These are phyloP conservation scores for Flaveria trinervia DNA, from an alignment of 129 eudicot genomes.

Conservation along the genomic window DNA sequence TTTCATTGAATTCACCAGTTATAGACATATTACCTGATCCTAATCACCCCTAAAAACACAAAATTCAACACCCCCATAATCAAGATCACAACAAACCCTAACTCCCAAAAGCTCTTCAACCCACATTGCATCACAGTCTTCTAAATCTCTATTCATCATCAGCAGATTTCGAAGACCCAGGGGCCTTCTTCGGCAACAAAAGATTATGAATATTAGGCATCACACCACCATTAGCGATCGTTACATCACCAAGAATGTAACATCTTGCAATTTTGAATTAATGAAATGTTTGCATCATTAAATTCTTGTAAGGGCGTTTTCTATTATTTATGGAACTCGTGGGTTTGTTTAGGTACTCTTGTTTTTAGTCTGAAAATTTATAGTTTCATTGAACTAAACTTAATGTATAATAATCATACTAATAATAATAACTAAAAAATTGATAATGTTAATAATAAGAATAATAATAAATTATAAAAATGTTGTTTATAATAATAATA, in stretches of 20 bases:
- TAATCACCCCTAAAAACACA: not conserved
- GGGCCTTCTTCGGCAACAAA: constrained; percentile 40
- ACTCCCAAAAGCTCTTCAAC: not conserved
- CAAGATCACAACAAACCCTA: not conserved
- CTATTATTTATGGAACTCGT: too few species aligned
- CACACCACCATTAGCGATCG: constrained; percentile 42
- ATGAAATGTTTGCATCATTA: too few species aligned
- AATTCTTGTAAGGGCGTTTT: too few species aligned
- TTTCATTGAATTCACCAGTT: not conserved
- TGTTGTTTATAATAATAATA: too few species aligned
- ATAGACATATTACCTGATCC: constrained; percentile 27
- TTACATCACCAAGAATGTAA: constrained; percentile 45
- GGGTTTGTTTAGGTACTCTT: too few species aligned
- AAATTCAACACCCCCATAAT: not conserved
- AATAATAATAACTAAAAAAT: too few species aligned
- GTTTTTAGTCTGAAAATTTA: too few species aligned
- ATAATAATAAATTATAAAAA: too few species aligned
- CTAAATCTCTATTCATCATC: constrained; percentile 31
- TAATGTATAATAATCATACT: too few species aligned
- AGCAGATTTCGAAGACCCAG: constrained; percentile 35
- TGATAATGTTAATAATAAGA: too few species aligned
- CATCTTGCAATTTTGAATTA: too few species aligned
- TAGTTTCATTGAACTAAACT: too few species aligned
- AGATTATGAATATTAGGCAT: constrained; percentile 45
- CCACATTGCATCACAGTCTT: not conserved